These are phyloP conservation scores for Cardamine occulta DNA, from an alignment of 345 rosid genomes.

Conservation along the genomic window DNA sequence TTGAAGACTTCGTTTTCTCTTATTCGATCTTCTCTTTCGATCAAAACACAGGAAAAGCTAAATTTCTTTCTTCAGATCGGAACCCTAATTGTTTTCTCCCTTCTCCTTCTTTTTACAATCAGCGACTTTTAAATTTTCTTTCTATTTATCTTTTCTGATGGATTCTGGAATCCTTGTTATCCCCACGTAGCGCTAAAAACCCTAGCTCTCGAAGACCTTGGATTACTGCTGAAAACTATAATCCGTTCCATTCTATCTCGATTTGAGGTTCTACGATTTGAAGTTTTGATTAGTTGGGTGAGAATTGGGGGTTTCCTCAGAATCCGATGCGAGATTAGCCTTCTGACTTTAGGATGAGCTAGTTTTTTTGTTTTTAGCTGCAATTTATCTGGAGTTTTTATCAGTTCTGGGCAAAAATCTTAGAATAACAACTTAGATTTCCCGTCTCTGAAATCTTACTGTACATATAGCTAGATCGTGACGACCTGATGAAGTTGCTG, in stretches of 20 bases:
- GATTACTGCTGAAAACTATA: conserved; percentile 29
- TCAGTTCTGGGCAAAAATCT: conserved; percentile 1
- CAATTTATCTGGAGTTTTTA: too few species aligned
- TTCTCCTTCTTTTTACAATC: background rate
- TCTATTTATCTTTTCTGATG: conserved; percentile 27
- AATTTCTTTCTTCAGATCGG: conserved; percentile 32
- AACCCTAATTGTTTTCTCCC: conserved; percentile 37
- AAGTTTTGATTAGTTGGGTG: conserved; percentile 31
- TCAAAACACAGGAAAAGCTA: conserved; percentile 21
- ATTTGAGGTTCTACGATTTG: conserved; percentile 28
- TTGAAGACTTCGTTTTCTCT: conserved; percentile 32
- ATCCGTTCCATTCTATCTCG: conserved; percentile 4
- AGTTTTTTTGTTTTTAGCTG: conserved; percentile 27
- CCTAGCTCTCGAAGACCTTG: conserved; percentile 40
- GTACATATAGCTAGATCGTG: conserved; percentile 38
- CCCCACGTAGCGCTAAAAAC: conserved; percentile 38
- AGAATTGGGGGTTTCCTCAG: conserved; percentile 17
- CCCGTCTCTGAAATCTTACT: conserved; percentile 22
- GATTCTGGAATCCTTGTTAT: conserved; percentile 46
- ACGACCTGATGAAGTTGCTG: conserved; percentile 31
- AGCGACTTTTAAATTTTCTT: background rate
- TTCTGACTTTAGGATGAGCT: conserved; percentile 43
- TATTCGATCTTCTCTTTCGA: conserved; percentile 42
- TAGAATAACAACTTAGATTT: conserved; percentile 8
- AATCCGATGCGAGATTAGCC: conserved; percentile 39